Base-by-base conservation (phyloP, 2,329 filamentous ascomycete genomes). In the Diaporthe citrichinensis region DNA sequence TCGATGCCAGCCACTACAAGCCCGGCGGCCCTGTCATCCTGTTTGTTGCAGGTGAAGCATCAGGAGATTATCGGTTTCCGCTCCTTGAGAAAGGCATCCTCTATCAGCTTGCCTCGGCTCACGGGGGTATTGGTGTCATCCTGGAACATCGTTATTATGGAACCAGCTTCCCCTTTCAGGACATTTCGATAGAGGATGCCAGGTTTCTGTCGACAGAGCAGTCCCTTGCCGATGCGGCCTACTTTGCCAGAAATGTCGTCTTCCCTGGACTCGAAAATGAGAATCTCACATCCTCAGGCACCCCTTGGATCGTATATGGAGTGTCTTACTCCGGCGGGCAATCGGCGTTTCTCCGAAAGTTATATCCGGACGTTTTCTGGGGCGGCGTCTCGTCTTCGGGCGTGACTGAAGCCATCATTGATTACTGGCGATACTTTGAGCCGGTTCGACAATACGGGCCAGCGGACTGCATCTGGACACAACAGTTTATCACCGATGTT, bases 91-190 rank as follows among this genome's bases (percentile, higher is more conserved):
- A 96, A 81, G 95, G 95, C 71, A 93, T 97, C 72, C 87, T 95
- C 0, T 88, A 92, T 49, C 89, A 94, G 78, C 87, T 98, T 31
- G 90, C 93, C 9, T 86, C 92, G 79, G 93, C 93, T 0, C 94
- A 93, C 0, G 86, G 92, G 74, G 95, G 95, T 2, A 85, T 97
- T 41, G 94, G 92, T 7, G 93, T 97, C 4, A 90, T 97, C 69
- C 88, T 97, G 3, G 95, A 97, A 85, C 95, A 98, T 81, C 91
- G 95, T 41, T 98, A 97, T 86, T 97, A 97, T 81, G 95, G 95
- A 73, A 88, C 88, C 20, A 95, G 93, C 81, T 92, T 92, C 73
- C 94, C 95, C 0, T 90, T 90, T 0, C 82, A 87, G 1, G 89
- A 96, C 80, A 86, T 96, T 46, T 87, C 84, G 78, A 92, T 91